Percentiles rank a stretch among this genome's conserved stretches.
Evolutionary conservation across 1,139 yeast species (phyloP).

Genomic region (Yamadazyma taylorii): DNA sequence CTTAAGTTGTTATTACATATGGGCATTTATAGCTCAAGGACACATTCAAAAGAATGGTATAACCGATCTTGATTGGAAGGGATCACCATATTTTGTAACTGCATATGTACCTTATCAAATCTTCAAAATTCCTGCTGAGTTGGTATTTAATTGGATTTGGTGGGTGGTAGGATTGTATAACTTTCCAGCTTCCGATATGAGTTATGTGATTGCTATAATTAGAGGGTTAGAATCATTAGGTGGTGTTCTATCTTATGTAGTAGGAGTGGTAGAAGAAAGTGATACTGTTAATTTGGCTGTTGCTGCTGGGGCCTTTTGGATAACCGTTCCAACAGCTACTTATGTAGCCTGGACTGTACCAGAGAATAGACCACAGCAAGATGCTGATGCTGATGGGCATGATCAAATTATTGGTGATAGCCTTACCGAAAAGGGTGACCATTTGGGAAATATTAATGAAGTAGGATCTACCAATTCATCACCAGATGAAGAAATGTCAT

Average conservation of each 20-base stretch:
- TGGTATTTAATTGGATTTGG: slow-evolving; percentile 22
- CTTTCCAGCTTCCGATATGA: slow-evolving; percentile 15
- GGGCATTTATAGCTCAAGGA: slow-evolving; percentile 17
- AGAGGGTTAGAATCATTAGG: slow-evolving; percentile 11
- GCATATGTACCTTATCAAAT: slow-evolving; percentile 21
- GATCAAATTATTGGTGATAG: too few relatives aligned
- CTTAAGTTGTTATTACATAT: slow-evolving; percentile 17
- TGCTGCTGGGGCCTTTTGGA: slow-evolving; percentile 20
- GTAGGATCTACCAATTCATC: slow-evolving; percentile 1
- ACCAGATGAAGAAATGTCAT: not conserved
- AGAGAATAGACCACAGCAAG: slow-evolving; percentile 1
- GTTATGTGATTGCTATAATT: slow-evolving; percentile 10
- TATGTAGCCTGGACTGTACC: slow-evolving; percentile 11
- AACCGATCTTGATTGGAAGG: slow-evolving; percentile 19
- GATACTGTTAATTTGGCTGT: slow-evolving; percentile 21
- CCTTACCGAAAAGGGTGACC: too few relatives aligned
- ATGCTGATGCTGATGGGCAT: too few relatives aligned
- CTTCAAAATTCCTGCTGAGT: slow-evolving; percentile 19
- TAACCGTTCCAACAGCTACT: slow-evolving; percentile 14
- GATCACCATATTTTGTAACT: slow-evolving; percentile 14
- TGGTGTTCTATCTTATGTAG: slow-evolving; percentile 19
- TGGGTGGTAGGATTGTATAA: slow-evolving; percentile 22
- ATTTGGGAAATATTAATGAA: slow-evolving; percentile 1
- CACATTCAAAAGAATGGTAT: slow-evolving; percentile 14
- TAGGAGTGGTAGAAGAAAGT: slow-evolving; percentile 17